Conservation (phyloP, 208 protist species). For the Endotrypanum monterogeii region DNA sequence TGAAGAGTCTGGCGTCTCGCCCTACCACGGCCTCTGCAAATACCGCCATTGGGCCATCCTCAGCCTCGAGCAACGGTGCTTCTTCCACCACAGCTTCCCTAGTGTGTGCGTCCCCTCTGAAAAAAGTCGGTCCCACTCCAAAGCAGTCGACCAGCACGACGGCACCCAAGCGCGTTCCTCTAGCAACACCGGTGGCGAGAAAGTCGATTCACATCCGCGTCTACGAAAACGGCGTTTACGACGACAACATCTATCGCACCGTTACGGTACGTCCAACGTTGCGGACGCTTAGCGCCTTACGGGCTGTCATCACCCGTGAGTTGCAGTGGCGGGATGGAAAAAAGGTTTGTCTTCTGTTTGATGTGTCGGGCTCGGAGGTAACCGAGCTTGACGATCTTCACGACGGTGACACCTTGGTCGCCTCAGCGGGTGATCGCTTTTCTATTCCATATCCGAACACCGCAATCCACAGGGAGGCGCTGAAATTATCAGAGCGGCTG, state of each 20-base stretch:
- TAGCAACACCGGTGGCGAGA: not conserved
- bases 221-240: conserved; percentile 90
- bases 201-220: conserved; percentile 76
- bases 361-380: conserved; percentile 76
- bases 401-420: conserved; percentile 76
- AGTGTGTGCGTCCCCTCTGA: not conserved
- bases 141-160: not conserved
- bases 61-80: not conserved
- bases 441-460: conserved; percentile 80
- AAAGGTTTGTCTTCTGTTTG: conserved; percentile 77
- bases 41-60: not conserved
- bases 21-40: not conserved
- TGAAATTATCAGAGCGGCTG: conserved; percentile 43
- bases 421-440: conserved; percentile 83
- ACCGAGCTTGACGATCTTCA: conserved; percentile 42
- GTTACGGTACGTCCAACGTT: conserved; percentile 84
- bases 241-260: conserved; percentile 68
- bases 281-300: conserved; percentile 74
- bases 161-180: not conserved
- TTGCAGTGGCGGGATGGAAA: conserved; percentile 80
- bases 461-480: conserved; percentile 64
- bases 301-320: conserved; percentile 77
- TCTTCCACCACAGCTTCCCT: not conserved
- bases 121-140: not conserved
- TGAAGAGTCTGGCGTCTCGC: not conserved